phyloP scores from a whole-genome alignment of 2,329 filamentous ascomycete genomes.

The Trichoderma cornu-damae region DNA sequence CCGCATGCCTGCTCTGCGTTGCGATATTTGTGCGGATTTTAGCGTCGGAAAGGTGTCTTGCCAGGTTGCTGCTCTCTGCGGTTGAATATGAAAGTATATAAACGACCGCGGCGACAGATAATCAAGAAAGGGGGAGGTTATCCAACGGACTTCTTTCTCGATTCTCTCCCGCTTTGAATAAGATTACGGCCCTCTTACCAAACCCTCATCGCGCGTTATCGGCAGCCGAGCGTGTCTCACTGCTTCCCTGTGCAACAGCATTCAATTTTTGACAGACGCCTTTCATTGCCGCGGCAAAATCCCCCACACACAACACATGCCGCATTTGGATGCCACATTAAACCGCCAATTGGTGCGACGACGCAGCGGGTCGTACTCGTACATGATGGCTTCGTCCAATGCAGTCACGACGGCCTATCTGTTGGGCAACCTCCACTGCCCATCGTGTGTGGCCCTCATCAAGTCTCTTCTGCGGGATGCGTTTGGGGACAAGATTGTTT shows the following conservation, averaged over 20 bases:
- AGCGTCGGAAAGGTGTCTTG: slow-evolving; percentile 21
- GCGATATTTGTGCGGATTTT: slow-evolving; percentile 36
- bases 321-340: neutral
- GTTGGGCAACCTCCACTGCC: slow-evolving; percentile 71
- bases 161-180: too few relatives aligned
- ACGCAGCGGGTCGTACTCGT: slow-evolving; percentile 11
- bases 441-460: slow-evolving; percentile 66
- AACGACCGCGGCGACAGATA: neutral
- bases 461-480: slow-evolving; percentile 49
- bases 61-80: too few relatives aligned
- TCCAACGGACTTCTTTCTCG: too few relatives aligned
- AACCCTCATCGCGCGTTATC: too few relatives aligned
- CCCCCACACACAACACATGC: neutral
- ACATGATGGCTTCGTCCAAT: slow-evolving; percentile 28
- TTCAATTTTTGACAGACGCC: neutral
- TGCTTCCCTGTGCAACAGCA: neutral
- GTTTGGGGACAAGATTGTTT: slow-evolving; percentile 44
- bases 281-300: neutral
- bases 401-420: slow-evolving; percentile 56
- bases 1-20: neutral
- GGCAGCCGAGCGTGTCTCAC: neutral
- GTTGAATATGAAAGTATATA: too few relatives aligned
- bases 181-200: too few relatives aligned
- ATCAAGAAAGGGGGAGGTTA: neutral
- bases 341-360: neutral